Evolutionary conservation across 352 stramenopile species (phyloP).

Genomic region (Pythium aquatile): DNA sequence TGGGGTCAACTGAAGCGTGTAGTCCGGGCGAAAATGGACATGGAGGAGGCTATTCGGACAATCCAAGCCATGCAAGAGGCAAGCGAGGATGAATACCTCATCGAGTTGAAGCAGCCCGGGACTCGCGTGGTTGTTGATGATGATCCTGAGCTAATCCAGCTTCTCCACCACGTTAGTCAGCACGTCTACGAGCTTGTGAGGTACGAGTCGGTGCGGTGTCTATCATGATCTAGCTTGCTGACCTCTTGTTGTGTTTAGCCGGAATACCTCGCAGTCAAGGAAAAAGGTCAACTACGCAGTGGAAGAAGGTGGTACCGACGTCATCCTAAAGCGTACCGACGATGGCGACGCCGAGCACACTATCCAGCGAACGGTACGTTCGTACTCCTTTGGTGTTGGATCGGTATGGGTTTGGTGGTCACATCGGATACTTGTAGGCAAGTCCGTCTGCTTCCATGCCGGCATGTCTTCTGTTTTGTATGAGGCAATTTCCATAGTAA

Average conservation of each 20-base stretch:
- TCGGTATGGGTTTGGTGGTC: too few relatives aligned
- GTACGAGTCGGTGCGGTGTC: too few relatives aligned
- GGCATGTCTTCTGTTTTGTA: slow-evolving; percentile 10
- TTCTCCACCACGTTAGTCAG: slow-evolving; percentile 25
- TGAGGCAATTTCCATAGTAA: too few relatives aligned
- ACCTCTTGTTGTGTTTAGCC: too few relatives aligned
- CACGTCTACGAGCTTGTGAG: slow-evolving; percentile 22
- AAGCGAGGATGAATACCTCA: slow-evolving; percentile 21
- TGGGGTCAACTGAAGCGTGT: slow-evolving; percentile 10
- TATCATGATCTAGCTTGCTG: too few relatives aligned
- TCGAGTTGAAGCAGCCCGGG: slow-evolving; percentile 21
- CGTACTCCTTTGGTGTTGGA: too few relatives aligned
- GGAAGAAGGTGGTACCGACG: too few relatives aligned
- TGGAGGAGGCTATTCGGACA: slow-evolving; percentile 26
- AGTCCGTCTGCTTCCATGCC: slow-evolving; percentile 14
- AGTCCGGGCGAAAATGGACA: slow-evolving; percentile 1
- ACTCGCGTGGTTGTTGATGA: slow-evolving; percentile 6
- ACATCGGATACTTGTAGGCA: neutral
- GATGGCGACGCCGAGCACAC: too few relatives aligned
- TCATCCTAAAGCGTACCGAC: too few relatives aligned
- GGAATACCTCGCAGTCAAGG: too few relatives aligned
- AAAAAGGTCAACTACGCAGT: too few relatives aligned
- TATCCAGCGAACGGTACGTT: too few relatives aligned
- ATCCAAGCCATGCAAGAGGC: slow-evolving; percentile 26
- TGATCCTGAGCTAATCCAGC: slow-evolving; percentile 18